Evolutionary conservation across 352 stramenopile species (phyloP), one percentile per base, ranked within the genome.

Genomic region (Blastocystis sp.): DNA sequence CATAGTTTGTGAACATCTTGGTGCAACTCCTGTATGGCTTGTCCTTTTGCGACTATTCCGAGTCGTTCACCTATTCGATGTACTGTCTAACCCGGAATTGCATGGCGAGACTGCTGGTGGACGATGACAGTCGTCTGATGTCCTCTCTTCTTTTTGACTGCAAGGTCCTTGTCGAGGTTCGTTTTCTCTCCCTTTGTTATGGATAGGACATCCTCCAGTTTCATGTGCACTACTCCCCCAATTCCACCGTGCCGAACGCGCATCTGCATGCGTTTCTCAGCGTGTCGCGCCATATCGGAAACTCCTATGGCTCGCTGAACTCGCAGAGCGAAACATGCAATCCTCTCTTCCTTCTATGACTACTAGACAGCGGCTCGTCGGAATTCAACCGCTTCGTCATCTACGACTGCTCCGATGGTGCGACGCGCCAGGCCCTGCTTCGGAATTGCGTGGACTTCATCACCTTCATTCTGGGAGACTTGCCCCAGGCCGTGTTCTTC

Each of bases 1-100:
- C 56, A 23, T 81, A 81, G 71, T 81, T 65, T 66, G 48, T 81
- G 21, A 60, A 81, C 43, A 81, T 81, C 48, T 81, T 81, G 71
- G 71, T 64, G 21, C 71, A 81, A 41, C 45, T 81, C 28, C 60
- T 81, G 7, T 81, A 81, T 66, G 71, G 71, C 43, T 81, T 81
- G 17, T 81, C 71, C 17, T 81, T 81, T 66, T 53, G 66, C 53
- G 21, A 64, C 23, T 81, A 64, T 28, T 23, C 41, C 43, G n/a
- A 53, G 28, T 53, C 71, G 28, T 81, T 81, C 43, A 81, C 71
- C 0, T 66, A 23, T n/a, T 17, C 64, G 45, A 81, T 81, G 71
- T 66, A 81, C 43, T n/a, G 11, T 14, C 64, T 40, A 23, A 38
- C 71, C 38, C 48, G 71, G 3, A 81, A 81, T 34, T 66, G 56